Base-by-base conservation (phyloP, 371 early-diverging fungal species). In the Rhizomucor miehei region DNA sequence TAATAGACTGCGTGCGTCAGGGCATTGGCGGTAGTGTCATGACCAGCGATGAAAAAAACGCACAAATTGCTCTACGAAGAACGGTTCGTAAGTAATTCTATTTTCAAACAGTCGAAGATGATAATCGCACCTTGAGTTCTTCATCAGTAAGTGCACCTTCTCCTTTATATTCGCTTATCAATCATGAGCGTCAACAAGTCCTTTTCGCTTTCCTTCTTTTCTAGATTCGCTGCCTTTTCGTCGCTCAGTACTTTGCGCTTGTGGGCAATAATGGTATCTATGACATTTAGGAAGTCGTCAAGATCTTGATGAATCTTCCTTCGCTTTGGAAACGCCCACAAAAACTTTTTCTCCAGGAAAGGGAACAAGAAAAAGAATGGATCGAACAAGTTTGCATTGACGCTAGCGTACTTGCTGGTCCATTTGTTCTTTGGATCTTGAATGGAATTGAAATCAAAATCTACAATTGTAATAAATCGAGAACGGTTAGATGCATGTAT, bases 161-260 rank as follows among this genome's bases (percentile, higher is more conserved):
- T 16, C 41, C 19, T 6, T 41, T 19, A 11, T 41, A 4, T 41
- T 41, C 41, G 44, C 69, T 62, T 56, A n/a, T 80, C 76, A 44
- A 82, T 67, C 80, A 84, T 75, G 58, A 84, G 54, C 1, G 82
- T 73, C 37, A 82, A 62, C 48, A 82, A 50, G 36, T 82, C 82
- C 11, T 63, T 73, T 40, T 76, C 75, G 37, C 63, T 73, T 17
- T 82, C 81, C 6, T 50, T 55, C 23, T 66, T 4, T 40, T 20
- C 35, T 17, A 23, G 39, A 39, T 0, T 52, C 48, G 16, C 23
- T 6, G 64, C 61, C 12, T 59, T 57, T 23, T 65, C 54, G 19
- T 61, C 62, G 17, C 74, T 57, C 23, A 57, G 50, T 19, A 51
- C 44, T 24, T 69, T 56, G 37, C 69, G 66, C 20, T 73, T 50